Percentiles rank a stretch among this genome's conserved stretches.
Conservation (phyloP, 2,329 filamentous ascomycete genomes). For the Diaporthe humulicola region DNA sequence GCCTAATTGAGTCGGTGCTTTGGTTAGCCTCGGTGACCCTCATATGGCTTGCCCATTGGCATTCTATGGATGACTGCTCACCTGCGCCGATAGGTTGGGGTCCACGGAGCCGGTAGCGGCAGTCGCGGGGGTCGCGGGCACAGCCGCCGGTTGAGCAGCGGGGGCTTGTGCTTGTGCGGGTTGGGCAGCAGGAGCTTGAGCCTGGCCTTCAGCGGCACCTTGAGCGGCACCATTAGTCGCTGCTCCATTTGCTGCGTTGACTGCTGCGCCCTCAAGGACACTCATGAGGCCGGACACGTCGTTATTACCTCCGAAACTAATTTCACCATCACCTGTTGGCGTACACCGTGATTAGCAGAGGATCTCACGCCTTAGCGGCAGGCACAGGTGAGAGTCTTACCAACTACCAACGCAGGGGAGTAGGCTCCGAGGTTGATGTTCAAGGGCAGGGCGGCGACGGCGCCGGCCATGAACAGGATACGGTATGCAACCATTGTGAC, state of each 20-base stretch:
- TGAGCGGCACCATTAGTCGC: constrained; percentile 46
- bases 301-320: constrained; percentile 60
- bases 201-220: constrained; percentile 44
- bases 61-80: constrained; percentile 42
- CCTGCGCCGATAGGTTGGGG: constrained; percentile 52
- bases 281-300: constrained; percentile 61
- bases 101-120: constrained; percentile 45
- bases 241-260: constrained; percentile 51
- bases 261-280: constrained; percentile 60
- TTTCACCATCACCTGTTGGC: constrained; percentile 57
- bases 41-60: background rate
- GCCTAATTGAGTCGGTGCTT: constrained; percentile 45
- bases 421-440: constrained; percentile 61
- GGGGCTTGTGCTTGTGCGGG: constrained; percentile 42
- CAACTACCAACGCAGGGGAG: constrained; percentile 57
- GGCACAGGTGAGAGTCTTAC: constrained; percentile 41
- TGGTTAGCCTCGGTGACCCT: constrained; percentile 32
- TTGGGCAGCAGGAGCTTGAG: constrained; percentile 42
- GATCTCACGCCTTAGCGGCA: background rate
- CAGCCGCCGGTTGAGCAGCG: constrained; percentile 42
- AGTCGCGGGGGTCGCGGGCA: constrained; percentile 38
- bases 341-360: constrained; percentile 21
- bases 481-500: constrained; percentile 54
- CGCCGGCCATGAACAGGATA: constrained; percentile 52
- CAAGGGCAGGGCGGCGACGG: constrained; percentile 54